Base-by-base conservation (phyloP, 805 yeast species). In the Barnettozyma pratensis region DNA sequence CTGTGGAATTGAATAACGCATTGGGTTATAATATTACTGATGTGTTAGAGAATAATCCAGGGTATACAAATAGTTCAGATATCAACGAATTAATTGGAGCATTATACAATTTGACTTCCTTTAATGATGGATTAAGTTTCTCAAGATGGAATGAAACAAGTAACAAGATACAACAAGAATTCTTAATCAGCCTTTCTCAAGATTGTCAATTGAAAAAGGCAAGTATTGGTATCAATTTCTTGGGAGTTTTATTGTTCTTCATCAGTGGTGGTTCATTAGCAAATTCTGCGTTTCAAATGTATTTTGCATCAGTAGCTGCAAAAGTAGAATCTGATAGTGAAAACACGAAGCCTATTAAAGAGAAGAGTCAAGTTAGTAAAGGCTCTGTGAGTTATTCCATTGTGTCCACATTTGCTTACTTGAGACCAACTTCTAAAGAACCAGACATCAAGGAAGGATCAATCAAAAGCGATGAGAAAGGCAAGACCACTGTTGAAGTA, bases 121-220 rank as follows among this genome's bases (percentile, higher is more conserved):
- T 30, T 14, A 27, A 39, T 26, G 27, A 32, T 37, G 38, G 40
- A 9, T 10, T 54, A n/a, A 37, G 46, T 12, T 28, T 54, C 4
- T 40, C 52, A 9, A 39, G 41, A 6, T 47, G 49, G 30, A 54
- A 52, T 31, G 44, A 44, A 35, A 43, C 53, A 9, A 42, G 42
- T 11, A 47, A 47, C 4, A 41, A 39, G 5, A 19, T 46, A 4
- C 50, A 51, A 29, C 51, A 53, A 26, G 40, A 47, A 11, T 42
- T 57, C 7, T 31, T 54, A 19, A 35, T 57, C 27, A 35, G 44
- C 12, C 32, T 54, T 5, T 54, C 59, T 14, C 49, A 51, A 10
- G 56, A 56, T 37, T 56, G 59, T 34, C 19, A 36, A 4, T 43
- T 50, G 46, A 58, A 55, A 40, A 58, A 53, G 34, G 48, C 50